These are phyloP conservation scores for Phytophthora vignae DNA, from an alignment of 352 stramenopile species.

Conservation along the genomic window DNA sequence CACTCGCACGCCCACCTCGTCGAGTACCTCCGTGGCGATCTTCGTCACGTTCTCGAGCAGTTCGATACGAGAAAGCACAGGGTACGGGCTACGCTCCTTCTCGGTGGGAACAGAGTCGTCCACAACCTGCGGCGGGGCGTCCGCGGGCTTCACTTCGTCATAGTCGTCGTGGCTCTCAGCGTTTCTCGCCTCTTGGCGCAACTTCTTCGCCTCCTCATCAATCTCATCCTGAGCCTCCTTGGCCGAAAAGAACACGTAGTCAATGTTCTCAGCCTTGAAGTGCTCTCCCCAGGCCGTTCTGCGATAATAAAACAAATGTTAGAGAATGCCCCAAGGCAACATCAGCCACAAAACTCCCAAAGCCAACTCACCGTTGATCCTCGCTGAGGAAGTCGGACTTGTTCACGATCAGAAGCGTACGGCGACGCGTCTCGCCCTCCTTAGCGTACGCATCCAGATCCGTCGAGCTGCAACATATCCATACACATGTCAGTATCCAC, in stretches of 20 bases:
- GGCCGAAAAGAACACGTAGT: conserved; percentile 99
- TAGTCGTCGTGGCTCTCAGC: conserved; percentile 48
- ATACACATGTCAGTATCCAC: conserved; percentile 10
- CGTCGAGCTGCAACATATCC: conserved; percentile 71
- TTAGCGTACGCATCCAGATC: conserved; percentile 96
- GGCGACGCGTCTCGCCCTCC: conserved; percentile 91
- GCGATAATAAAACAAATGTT: conserved; percentile 2
- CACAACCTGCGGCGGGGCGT: conserved; percentile 11
- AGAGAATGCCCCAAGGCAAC: neutral
- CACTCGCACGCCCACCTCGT: conserved; percentile 66
- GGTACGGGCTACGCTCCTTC: conserved; percentile 46
- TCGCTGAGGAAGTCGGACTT: conserved; percentile 99
- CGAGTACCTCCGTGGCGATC: conserved; percentile 64
- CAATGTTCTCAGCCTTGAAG: conserved; percentile 92
- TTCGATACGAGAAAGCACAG: conserved; percentile 76
- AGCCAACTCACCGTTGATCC: conserved; percentile 77
- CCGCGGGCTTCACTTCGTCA: conserved; percentile 34
- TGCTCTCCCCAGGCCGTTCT: conserved; percentile 95
- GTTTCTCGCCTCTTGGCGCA: conserved; percentile 53
- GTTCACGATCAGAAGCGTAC: conserved; percentile 98
- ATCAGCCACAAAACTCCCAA: neutral
- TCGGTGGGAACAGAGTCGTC: neutral
- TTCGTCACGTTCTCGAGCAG: conserved; percentile 75
- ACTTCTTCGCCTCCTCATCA: conserved; percentile 78
- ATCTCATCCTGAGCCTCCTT: conserved; percentile 94